Base-by-base conservation (phyloP, 2,329 filamentous ascomycete species). In the Pseudogymnoascus sp. region DNA sequence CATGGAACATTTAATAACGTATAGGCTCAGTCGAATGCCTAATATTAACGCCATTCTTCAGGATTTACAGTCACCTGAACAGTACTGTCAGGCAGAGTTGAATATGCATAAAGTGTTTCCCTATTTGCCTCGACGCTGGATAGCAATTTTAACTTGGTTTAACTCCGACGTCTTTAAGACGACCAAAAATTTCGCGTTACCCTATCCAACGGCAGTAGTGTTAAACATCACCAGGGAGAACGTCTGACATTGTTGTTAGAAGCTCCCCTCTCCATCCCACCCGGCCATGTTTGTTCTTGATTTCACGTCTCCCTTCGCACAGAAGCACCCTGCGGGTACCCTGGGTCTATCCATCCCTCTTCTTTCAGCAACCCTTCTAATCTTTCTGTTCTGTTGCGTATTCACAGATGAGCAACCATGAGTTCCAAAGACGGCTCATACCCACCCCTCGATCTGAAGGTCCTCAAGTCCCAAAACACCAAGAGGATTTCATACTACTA, bases 401-500 rank as follows among this genome's bases (percentile, higher is more conserved):
- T 57, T 36, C 4, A 1, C 28, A 19, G 10, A 57, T 36, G 51
- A 57, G 11, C 28, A 34, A 36, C 51, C 28, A 57, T 57, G 51
- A 57, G 51, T 34, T 36, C 51, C 28, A 36, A 57, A 8, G 10
- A 11, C 8, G 51, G 11, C n/a, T 36, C 51, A 19, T 57, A 57
- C 8, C 51, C 51, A 4, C 51, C 51, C 16, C 16, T 57, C 28
- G 51, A 57, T 21, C 28, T 57, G 51, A 57, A 2, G 16, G 11
- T 57, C 36, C 51, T 57, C n/a, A 57, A 57, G 16, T 11, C 51
- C 5, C 51, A 57, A 57, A 57, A 34, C 16, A 57, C n/a, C 28
- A 96, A 95, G 79, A 91, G 93, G 74, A 91, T 98, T 65, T 93
- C 93, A 64, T 98, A 98, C 79, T 98, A 98, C 77, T 98, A 98